phyloP scores from a whole-genome alignment of 768 basidiomycete species.

The Leccinum imitatum region DNA sequence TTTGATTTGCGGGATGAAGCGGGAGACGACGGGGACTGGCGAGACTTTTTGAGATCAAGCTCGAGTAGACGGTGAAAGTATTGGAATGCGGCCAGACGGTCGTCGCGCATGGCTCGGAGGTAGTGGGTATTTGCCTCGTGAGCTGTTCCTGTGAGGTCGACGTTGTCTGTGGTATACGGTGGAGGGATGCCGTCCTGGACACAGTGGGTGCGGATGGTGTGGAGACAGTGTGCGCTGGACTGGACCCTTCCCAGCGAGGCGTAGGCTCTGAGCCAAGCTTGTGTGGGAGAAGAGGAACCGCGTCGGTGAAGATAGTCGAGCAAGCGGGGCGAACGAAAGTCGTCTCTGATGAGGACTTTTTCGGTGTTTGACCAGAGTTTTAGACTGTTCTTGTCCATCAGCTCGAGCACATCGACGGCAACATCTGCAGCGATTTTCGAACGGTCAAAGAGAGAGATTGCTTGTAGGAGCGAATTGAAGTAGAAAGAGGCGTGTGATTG shows the following conservation, averaged over 20 bases:
- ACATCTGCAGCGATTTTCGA: slow-evolving; percentile 41
- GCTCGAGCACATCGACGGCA: slow-evolving; percentile 41
- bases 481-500: slow-evolving; percentile 27
- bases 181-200: slow-evolving; percentile 17
- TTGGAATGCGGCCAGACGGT: slow-evolving; percentile 45
- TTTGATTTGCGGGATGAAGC: slow-evolving; percentile 21
- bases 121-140: slow-evolving; percentile 44
- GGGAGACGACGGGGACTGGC: slow-evolving; percentile 1
- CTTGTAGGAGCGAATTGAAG: slow-evolving; percentile 56
- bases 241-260: slow-evolving; percentile 33
- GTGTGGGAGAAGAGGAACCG: not conserved
- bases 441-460: slow-evolving; percentile 44
- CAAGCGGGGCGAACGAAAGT: slow-evolving; percentile 50
- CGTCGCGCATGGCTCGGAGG: slow-evolving; percentile 40
- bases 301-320: slow-evolving; percentile 42
- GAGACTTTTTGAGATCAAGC: slow-evolving; percentile 21
- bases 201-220: slow-evolving; percentile 36
- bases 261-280: slow-evolving; percentile 18
- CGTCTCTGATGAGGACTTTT: slow-evolving; percentile 45
- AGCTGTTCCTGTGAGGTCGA: slow-evolving; percentile 19
- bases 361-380: slow-evolving; percentile 43
- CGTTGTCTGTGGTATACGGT: slow-evolving; percentile 20
- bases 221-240: slow-evolving; percentile 40
- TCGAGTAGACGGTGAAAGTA: slow-evolving; percentile 44
- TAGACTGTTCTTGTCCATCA: slow-evolving; percentile 44